Percentiles rank a stretch among this genome's conserved stretches.
Conservation (phyloP, 768 basidiomycete genomes). For the Mycena leptocephala region DNA sequence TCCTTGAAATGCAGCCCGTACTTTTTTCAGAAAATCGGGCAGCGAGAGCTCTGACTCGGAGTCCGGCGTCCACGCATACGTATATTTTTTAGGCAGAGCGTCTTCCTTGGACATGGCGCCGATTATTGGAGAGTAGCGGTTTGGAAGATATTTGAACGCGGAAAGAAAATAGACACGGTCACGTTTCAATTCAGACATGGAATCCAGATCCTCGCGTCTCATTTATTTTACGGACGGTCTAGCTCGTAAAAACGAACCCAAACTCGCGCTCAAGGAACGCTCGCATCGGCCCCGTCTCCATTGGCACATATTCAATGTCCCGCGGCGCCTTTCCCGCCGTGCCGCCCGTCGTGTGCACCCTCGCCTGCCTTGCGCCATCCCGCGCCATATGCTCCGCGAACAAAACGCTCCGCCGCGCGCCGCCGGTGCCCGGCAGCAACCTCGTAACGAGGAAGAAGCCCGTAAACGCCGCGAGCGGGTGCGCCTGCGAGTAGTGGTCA, state of each 20-base stretch:
- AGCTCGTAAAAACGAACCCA: slow-evolving; percentile 32
- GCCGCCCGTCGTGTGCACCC: slow-evolving; percentile 64
- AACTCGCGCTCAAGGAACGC: slow-evolving; percentile 32
- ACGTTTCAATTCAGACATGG: background rate
- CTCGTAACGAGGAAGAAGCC: slow-evolving; percentile 36
- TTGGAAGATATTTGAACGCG: background rate
- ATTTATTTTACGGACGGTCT: background rate
- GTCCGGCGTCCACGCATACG: slow-evolving; percentile 67
- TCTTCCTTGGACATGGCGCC: slow-evolving; percentile 60
- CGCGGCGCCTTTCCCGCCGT: slow-evolving; percentile 49
- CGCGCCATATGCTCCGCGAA: slow-evolving; percentile 36
- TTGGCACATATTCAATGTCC: slow-evolving; percentile 30
- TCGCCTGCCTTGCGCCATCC: slow-evolving; percentile 51
- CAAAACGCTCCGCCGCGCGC: slow-evolving; percentile 34
- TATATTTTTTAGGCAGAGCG: slow-evolving; percentile 55
- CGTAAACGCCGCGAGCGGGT: slow-evolving; percentile 36
- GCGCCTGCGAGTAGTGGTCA: slow-evolving; percentile 35
- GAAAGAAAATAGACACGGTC: background rate
- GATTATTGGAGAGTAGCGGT: too few species aligned
- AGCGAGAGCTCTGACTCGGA: slow-evolving; percentile 61
- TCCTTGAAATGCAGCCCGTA: slow-evolving; percentile 37
- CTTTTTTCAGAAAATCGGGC: slow-evolving; percentile 72
- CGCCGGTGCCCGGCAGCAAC: slow-evolving; percentile 35
- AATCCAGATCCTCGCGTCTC: background rate
- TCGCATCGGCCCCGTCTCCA: slow-evolving; percentile 36